Base-by-base conservation (phyloP, 805 yeast species). In the Saccharomycopsis selenospora region DNA sequence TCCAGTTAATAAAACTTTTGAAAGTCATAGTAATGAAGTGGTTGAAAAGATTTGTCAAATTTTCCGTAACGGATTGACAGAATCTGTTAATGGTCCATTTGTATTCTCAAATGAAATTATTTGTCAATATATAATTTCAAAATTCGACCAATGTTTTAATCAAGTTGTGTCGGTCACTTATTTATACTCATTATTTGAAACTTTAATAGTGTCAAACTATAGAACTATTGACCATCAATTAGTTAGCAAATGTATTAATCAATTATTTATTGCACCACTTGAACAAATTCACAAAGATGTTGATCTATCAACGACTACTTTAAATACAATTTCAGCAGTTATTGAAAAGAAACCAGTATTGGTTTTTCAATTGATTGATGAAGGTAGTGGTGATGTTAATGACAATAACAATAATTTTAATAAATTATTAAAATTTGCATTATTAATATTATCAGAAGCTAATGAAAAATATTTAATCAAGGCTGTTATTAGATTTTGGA, bases 11-110 rank as follows among this genome's bases (percentile, higher is more conserved):
- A 46, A 67, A 80, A 0, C 57, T 72, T 33, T 64, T 69, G 2
- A 65, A 63, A 48, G 63, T 58, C 0, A 60, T 61, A 1, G 67
- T 47, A 58, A 77, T 0, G 68, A 71, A 3, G 66, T 84, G 1
- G 73, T 83, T 4, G 93, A 85, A 55, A 75, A 73, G 24, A 72
- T 84, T 24, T 77, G 88, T 50, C 66, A 70, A 4, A 74, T 88
- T 2, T 70, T 87, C 54, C 80, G 77, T 56, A 56, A 67, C 13
- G 95, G 95, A 1, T 62, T 87, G 13, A 64, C 76, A 3, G 95
- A 87, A 57, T 60, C 69, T 3, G 61, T 77, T 3, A 68, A 75
- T 17, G 89, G 89, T 0, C 86, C 93, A 0, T 85, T 84, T 61
- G 79, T 75, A 7, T 73, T 84, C 50, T 64, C 66, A 0, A 51